Conservation (phyloP, 306 rosid genomes). For the Fragaria vesca region DNA sequence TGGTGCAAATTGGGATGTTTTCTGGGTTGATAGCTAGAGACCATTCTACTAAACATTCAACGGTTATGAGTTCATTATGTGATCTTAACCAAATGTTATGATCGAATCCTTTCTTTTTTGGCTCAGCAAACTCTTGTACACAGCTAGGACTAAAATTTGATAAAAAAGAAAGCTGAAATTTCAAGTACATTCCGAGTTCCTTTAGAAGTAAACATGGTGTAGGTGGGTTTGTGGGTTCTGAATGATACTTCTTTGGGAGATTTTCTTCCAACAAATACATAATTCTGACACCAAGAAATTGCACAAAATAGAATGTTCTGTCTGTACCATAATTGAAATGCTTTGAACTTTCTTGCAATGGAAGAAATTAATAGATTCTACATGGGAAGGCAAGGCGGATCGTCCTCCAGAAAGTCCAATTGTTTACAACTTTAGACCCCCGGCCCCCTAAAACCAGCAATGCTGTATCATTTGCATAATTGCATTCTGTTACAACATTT, state of each 20-base stretch:
- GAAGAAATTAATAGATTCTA: neutral
- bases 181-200: neutral
- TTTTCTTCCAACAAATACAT: neutral
- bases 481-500: neutral
- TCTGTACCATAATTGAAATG: neutral
- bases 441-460: neutral
- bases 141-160: neutral
- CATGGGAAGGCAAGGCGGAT: neutral
- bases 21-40: neutral
- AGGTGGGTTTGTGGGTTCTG: neutral
- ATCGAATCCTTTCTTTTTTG: neutral
- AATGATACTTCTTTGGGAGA: neutral
- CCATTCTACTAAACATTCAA: neutral
- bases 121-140: neutral
- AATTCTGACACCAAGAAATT: neutral
- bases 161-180: neutral
- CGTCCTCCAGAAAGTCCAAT: neutral
- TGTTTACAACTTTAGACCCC: neutral
- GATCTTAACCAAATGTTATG: neutral
- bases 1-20: neutral
- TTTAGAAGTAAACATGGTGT: neutral
- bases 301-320: neutral
- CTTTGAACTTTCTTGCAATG: neutral
- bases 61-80: neutral
- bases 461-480: neutral